Base-by-base conservation (phyloP, 2,329 filamentous ascomycete species). In the Aspergillus tubingensis region DNA sequence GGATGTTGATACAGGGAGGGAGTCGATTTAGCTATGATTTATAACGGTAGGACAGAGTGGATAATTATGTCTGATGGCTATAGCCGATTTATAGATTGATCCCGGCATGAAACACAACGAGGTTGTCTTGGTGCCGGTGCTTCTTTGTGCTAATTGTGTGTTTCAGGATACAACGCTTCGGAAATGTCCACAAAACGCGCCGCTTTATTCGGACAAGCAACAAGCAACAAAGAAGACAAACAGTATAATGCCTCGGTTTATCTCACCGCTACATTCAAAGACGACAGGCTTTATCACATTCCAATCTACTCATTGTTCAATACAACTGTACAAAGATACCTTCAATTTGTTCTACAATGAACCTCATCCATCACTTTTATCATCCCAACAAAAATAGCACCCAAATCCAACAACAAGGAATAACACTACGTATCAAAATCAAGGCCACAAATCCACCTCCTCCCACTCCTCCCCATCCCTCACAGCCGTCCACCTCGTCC, bases 401-500 rank as follows among this genome's bases (percentile, higher is more conserved):
- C 21, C 1, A 23, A 23, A 23, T 23, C 21, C 21, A 23, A 23
- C 21, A 23, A 23, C 21, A 23, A 23, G 21, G 21, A 23, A 23
- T 23, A 23, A 5, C 21, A 23, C 21, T 23, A 23, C 6, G 10
- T 36, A 36, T 36, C 32, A 15, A 41, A 36, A 41, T 77, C 67
- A 84, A 21, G 84, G 83, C 90, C 90, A 93, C 38, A 90, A 75
- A 76, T 92, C 89, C 11, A 84, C 81, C 70, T 83, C 83, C 66
- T 85, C 84, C 92, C 91, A 96, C 25, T 68, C 64, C 53, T 76
- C 77, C 54, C 78, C 76, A 65, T 76, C 76, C 38, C 69, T 71
- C 58, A 83, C 80, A 67, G 86, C 85, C 25, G 82, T 87, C 77
- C 92, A 94, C 61, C 85, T 79, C 81, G 87, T 90, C 68, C 92